Evolutionary conservation across 2,329 filamentous ascomycete species (phyloP), one percentile per base, ranked within the genome.

Genomic region (Emydomyces testavorans): DNA sequence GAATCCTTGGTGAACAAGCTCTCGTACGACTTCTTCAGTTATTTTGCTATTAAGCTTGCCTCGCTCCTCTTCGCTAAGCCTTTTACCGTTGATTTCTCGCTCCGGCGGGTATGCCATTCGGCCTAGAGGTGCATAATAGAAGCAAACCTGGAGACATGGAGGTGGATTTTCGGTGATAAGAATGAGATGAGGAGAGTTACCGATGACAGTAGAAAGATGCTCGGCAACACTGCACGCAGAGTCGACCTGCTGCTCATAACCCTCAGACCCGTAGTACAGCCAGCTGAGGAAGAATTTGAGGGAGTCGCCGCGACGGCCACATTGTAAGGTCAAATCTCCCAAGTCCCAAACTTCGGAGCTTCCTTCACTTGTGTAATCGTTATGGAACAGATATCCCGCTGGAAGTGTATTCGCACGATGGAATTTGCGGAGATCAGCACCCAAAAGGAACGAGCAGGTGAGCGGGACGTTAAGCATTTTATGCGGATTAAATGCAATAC

Each of bases 391-490:
- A 59, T 96, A 96, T 3, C 84, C 87, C 0, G 90, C 92, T 0
- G 82, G 82, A 2, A 94, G 75, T 2, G 85, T 94, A 67, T 94
- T 94, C 10, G 88, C 88, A 39, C 68, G 71, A 63, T 92, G 83
- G 64, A 96, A 93, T 20, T 82, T 69, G 48, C 74, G 71, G 60
- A 93, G 67, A 62, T 96, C 89, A 1, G 77, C 76, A 0, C 79
- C 82, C 10, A 98, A 75, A 3, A 98, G 75, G 69, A 94, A 95
- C 0, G 83, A 89, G 68, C 89, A 96, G 0, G 89, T 94, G 34
- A 93, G 71, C 0, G 92, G 90, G 2, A 87, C 85, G 50, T 86
- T 86, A 61, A 96, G 77, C 92, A 96, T 96, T 70, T 96, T 96
- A 70, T 98, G 92, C 49, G 92, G 89, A 65, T 94, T 96, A 47